Percentiles rank a stretch among this genome's conserved stretches.
phyloP scores from a whole-genome alignment of 495 filamentous ascomycete species.

The Neurospora discreta region DNA sequence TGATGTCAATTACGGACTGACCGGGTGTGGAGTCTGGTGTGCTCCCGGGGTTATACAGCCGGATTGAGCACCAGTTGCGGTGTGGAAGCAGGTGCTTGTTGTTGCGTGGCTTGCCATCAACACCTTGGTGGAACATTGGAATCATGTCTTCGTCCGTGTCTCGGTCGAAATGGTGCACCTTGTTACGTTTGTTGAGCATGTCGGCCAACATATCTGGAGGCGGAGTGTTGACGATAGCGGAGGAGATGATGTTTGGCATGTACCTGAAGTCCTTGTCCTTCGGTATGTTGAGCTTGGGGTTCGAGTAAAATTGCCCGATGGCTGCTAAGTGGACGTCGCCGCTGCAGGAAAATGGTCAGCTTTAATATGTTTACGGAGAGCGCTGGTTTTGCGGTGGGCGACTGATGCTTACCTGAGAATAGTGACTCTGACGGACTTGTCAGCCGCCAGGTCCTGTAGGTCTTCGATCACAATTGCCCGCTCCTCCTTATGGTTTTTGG shows the following conservation, averaged over 20 bases:
- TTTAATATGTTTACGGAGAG: background rate
- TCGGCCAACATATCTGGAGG: slow-evolving; percentile 84
- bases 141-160: slow-evolving; percentile 94
- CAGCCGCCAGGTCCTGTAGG: slow-evolving; percentile 79
- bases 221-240: slow-evolving; percentile 82
- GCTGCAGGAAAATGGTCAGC: slow-evolving; percentile 36
- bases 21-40: slow-evolving; percentile 60
- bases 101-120: slow-evolving; percentile 78
- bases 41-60: slow-evolving; percentile 62
- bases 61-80: slow-evolving; percentile 86
- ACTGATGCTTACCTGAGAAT: slow-evolving; percentile 45
- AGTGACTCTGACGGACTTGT: slow-evolving; percentile 84
- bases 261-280: slow-evolving; percentile 91
- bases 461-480: slow-evolving; percentile 78
- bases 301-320: slow-evolving; percentile 90
- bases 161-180: slow-evolving; percentile 74
- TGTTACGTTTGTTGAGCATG: slow-evolving; percentile 86
- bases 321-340: slow-evolving; percentile 93
- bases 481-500: slow-evolving; percentile 83
- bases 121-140: slow-evolving; percentile 78
- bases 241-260: slow-evolving; percentile 84
- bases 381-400: slow-evolving; percentile 43
- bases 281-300: slow-evolving; percentile 61
- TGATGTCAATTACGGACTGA: slow-evolving; percentile 27
- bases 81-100: slow-evolving; percentile 87